A percentile compares a stretch with the other conserved stretches of the same genome.
These are phyloP conservation scores for Scheffersomyces segobiensis DNA, from an alignment of 1,139 yeast genomes.

Conservation along the genomic window DNA sequence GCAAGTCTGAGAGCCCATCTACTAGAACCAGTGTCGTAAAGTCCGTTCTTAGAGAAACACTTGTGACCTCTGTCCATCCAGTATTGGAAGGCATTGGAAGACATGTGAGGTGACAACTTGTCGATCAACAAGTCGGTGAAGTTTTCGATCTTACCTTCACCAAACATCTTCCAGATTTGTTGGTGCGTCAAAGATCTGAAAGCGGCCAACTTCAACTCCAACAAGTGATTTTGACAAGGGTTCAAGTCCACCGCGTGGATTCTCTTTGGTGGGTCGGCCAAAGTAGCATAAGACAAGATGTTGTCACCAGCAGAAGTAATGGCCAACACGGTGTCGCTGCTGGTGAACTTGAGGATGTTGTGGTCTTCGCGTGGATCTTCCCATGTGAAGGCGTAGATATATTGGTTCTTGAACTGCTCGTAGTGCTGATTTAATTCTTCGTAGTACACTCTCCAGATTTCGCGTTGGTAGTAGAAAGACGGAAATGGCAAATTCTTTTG, in stretches of 20 bases:
- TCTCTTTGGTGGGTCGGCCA: conserved; percentile 70
- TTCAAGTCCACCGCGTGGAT: conserved; percentile 85
- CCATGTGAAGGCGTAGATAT: conserved; percentile 87
- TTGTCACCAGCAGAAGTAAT: conserved; percentile 89
- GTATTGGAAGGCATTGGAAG: conserved; percentile 79
- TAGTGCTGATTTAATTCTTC: conserved; percentile 70
- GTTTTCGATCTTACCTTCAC: conserved; percentile 65
- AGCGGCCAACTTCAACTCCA: conserved; percentile 76
- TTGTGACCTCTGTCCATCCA: conserved; percentile 68
- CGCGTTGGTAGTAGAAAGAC: conserved; percentile 72
- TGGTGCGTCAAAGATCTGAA: conserved; percentile 54
- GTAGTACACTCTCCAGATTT: conserved; percentile 77
- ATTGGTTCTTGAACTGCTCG: conserved; percentile 72
- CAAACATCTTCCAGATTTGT: conserved; percentile 74
- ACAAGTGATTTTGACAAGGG: conserved; percentile 78
- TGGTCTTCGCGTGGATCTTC: conserved; percentile 86
- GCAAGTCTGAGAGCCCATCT: conserved; percentile 82
- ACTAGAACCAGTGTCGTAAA: conserved; percentile 80
- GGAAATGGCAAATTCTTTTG: conserved; percentile 74
- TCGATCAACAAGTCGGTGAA: conserved; percentile 47
- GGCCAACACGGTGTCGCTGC: conserved; percentile 73
- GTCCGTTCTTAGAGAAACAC: conserved; percentile 54
- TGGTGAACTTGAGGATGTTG: conserved; percentile 57
- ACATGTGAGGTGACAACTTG: conserved; percentile 65
- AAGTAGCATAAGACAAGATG: conserved; percentile 67